Conservation (phyloP, 2,329 filamentous ascomycete species). For the Hypoxylon sp. region DNA sequence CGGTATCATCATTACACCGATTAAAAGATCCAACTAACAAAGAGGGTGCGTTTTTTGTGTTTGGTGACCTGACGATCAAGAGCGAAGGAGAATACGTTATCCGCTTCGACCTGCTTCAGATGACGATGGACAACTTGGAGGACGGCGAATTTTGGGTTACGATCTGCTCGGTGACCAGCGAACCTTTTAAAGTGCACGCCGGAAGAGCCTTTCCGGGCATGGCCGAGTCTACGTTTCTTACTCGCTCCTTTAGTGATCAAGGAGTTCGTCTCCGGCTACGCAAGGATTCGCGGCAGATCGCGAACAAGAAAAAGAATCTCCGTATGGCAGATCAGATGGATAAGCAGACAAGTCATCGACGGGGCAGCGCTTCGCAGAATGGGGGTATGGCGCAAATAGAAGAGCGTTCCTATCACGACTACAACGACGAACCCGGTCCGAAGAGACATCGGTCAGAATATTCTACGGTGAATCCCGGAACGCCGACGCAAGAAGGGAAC, state of each 20-base stretch:
- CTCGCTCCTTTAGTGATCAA: constrained; percentile 86
- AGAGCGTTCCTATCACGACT: constrained; percentile 46
- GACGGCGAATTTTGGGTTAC: constrained; percentile 47
- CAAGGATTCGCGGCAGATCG: constrained; percentile 78
- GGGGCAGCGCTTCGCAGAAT: constrained; percentile 40
- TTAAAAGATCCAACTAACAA: constrained; percentile 81
- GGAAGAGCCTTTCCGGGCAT: constrained; percentile 82
- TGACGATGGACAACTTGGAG: constrained; percentile 52
- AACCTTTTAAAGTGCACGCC: constrained; percentile 74
- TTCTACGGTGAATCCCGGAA: constrained; percentile 40
- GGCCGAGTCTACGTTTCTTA: constrained; percentile 83
- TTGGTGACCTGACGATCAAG: constrained; percentile 85
- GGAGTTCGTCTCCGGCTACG: constrained; percentile 84
- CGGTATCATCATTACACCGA: constrained; percentile 84
- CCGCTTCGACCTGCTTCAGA: constrained; percentile 82
- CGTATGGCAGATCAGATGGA: constrained; percentile 45
- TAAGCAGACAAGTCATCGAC: constrained; percentile 36
- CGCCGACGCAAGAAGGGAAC: constrained; percentile 44
- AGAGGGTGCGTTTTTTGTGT: constrained; percentile 91
- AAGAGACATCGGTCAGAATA: constrained; percentile 47
- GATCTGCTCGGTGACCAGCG: constrained; percentile 51
- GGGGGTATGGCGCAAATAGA: constrained; percentile 43
- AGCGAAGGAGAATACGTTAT: constrained; percentile 78
- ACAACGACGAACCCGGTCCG: constrained; percentile 40
- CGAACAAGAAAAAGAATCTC: constrained; percentile 60